Evolutionary conservation across 202 grass and related monocot genomes (phyloP), one percentile per base, ranked within the genome.

Genomic region (Tripidium arundinaceum): DNA sequence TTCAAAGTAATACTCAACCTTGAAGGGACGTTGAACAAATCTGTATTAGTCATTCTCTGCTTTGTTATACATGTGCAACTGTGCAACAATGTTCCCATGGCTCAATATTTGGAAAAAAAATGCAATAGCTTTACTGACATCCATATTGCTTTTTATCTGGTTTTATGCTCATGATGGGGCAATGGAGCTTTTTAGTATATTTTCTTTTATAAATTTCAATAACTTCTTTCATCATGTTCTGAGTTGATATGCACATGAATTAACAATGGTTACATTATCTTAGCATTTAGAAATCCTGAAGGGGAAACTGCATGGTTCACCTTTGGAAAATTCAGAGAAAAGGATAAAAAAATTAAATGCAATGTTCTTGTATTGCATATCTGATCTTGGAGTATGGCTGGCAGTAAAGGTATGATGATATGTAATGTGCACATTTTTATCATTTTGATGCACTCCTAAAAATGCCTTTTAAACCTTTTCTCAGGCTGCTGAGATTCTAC

Each of bases 401-500:
- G 84, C 88, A 47, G 75, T 79, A 58, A 93, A 91, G 90, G 93
- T 97, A 81, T 0, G 71, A 11, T 12, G 62, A 36, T 52, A 65
- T 65, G 27, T 50, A 11, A 0, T 62, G 24, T 68, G 13, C 16
- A 62, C 8, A 9, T 76, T 75, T 83, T 16, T 38, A 38, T 16
- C 64, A 81, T 43, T 49, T 76, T 85, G 33, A 4, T 36, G 42
- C 34, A 72, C 25, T 36, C 60, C 60, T 74, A 45, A 82, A 66
- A 75, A 55, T 74, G 41, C 52, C 13, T 75, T 55, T 21, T 41
- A 73, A 45, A 59, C 67, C 79, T 89, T 71, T 84, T 57, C 3
- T 84, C 84, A 97, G 93, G 93, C 90, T 81, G 93, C 90, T 55
- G 86, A 97, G 66, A 9, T 73, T 73, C 49, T 86, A 75, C 84